Conservation (phyloP, 495 filamentous ascomycete species). For the Neurospora terricola region DNA sequence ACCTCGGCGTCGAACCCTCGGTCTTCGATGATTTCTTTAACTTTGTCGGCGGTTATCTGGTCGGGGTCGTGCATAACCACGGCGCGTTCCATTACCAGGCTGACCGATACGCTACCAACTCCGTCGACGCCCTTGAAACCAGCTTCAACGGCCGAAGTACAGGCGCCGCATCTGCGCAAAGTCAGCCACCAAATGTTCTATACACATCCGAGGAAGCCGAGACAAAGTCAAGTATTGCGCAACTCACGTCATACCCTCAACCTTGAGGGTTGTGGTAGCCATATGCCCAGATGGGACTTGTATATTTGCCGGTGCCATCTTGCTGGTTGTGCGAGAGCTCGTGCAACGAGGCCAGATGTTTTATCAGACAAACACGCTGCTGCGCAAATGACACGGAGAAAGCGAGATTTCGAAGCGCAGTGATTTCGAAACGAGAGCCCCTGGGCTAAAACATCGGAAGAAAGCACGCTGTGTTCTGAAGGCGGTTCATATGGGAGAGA, state of each 20-base stretch:
- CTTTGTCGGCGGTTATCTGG: constrained; percentile 57
- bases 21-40: constrained; percentile 84
- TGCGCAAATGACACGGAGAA: background rate
- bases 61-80: constrained; percentile 81
- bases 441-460: background rate
- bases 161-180: constrained; percentile 54
- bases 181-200: background rate
- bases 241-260: constrained; percentile 78
- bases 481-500: background rate
- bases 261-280: constrained; percentile 84
- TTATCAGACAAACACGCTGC: background rate
- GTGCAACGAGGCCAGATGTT: background rate
- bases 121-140: constrained; percentile 76
- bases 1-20: constrained; percentile 90
- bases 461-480: background rate
- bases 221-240: background rate
- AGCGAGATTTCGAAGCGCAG: background rate
- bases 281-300: constrained; percentile 48
- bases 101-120: constrained; percentile 75
- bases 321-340: background rate
- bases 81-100: constrained; percentile 84
- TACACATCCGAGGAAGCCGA: background rate
- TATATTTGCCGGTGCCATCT: constrained; percentile 40
- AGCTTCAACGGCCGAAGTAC: constrained; percentile 75
- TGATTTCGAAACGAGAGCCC: background rate